These are phyloP conservation scores for Vitis rupestris DNA, from an alignment of 164 flowering plant species.

Conservation along the genomic window DNA sequence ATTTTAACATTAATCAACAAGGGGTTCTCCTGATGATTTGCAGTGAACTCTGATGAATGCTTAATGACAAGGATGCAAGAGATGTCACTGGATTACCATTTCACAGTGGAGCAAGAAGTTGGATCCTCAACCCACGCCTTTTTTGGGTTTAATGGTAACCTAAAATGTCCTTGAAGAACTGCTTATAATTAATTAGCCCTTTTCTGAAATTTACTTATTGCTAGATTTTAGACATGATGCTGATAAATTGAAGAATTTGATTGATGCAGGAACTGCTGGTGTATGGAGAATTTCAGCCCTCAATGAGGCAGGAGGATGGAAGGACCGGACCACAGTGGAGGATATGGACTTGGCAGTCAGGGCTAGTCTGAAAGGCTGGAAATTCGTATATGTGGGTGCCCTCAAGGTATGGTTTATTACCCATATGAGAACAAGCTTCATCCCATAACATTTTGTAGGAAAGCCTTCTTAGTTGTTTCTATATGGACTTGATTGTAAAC, in stretches of 20 bases:
- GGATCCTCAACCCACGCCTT: conserved; percentile 42
- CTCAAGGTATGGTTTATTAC: conserved; percentile 27
- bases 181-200: too few relatives aligned
- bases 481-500: too few relatives aligned
- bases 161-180: not conserved
- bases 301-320: conserved; percentile 56
- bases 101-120: conserved; percentile 47
- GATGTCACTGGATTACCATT: conserved; percentile 58
- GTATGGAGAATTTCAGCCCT: conserved; percentile 52
- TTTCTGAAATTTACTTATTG: too few relatives aligned
- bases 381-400: conserved; percentile 35
- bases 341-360: conserved; percentile 56
- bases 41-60: conserved; percentile 42
- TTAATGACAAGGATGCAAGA: conserved; percentile 52
- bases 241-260: not conserved
- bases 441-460: too few relatives aligned
- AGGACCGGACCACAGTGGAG: conserved; percentile 50
- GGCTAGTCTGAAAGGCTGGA: conserved; percentile 55
- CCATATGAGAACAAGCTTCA: too few relatives aligned
- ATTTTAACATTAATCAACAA: too few relatives aligned
- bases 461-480: not conserved
- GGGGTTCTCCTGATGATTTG: not conserved
- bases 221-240: not conserved
- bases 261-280: conserved; percentile 43
- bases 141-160: conserved; percentile 60